Percentiles rank a stretch among this genome's conserved stretches.
Conservation (phyloP, 1,284 basidiomycete species). For the Microbotryum lychnidis-dioicae region DNA sequence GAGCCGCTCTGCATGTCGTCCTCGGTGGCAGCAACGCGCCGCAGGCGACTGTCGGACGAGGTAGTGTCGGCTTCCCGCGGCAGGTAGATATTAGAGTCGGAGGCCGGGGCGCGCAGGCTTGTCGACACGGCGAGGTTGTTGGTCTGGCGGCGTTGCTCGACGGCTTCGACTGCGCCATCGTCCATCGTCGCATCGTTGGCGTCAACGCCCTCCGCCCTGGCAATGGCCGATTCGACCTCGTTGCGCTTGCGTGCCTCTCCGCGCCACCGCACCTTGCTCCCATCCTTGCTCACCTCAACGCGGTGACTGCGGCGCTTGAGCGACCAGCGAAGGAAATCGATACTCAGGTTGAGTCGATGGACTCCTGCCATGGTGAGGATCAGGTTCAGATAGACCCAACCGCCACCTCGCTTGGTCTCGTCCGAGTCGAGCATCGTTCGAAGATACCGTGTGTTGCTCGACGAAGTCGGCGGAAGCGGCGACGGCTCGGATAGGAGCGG, state of each 20-base stretch:
- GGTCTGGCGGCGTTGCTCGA: too few relatives aligned
- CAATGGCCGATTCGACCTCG: too few relatives aligned
- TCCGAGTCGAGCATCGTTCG: constrained; percentile 17
- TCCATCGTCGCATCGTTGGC: too few relatives aligned
- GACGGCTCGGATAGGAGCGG: constrained; percentile 14
- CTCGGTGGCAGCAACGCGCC: too few relatives aligned
- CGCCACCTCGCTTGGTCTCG: constrained; percentile 5
- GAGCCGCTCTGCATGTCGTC: too few relatives aligned
- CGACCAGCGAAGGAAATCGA: constrained; percentile 13
- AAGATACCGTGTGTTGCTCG: constrained; percentile 23
- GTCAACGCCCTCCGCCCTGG: too few relatives aligned
- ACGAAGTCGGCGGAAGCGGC: constrained; percentile 17
- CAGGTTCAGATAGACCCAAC: constrained; percentile 27
- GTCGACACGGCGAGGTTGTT: too few relatives aligned
- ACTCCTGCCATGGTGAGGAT: constrained; percentile 20
- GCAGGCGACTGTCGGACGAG: too few relatives aligned
- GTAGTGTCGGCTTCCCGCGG: too few relatives aligned
- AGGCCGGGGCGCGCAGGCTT: too few relatives aligned
- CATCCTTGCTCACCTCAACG: constrained; percentile 17
- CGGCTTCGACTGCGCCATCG: too few relatives aligned
- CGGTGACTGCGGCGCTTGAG: constrained; percentile 11
- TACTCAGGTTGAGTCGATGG: constrained; percentile 18
- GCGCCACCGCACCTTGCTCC: constrained; percentile 17
- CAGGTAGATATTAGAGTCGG: too few relatives aligned
- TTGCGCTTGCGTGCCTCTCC: neutral